These are phyloP conservation scores for Cladosporium phlei DNA, from an alignment of 2,329 filamentous ascomycete genomes.

Conservation along the genomic window DNA sequence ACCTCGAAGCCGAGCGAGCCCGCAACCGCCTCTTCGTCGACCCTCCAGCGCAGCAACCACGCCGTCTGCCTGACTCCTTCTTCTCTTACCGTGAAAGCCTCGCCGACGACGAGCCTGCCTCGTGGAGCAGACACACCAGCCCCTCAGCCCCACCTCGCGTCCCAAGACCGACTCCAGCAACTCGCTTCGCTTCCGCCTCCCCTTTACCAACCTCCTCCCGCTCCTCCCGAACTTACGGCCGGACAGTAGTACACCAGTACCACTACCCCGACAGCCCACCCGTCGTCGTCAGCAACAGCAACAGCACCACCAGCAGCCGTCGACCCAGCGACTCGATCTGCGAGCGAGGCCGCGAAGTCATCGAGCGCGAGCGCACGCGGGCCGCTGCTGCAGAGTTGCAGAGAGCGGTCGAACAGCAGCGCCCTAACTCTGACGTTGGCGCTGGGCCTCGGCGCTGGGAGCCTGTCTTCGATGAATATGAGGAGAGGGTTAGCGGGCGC, in stretches of 20 bases:
- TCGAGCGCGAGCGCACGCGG: slow-evolving; percentile 4
- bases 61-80: background rate
- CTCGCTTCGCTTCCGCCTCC: slow-evolving; percentile 7
- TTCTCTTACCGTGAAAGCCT: background rate
- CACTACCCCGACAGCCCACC: slow-evolving; percentile 1
- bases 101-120: background rate
- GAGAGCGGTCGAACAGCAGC: no score
- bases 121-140: slow-evolving; percentile 13
- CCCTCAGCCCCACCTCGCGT: background rate
- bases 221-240: background rate
- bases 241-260: background rate
- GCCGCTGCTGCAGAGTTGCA: background rate
- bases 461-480: slow-evolving; percentile 5
- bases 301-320: background rate
- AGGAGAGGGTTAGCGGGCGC: background rate
- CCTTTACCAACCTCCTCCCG: background rate
- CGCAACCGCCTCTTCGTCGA: background rate
- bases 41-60: no score
- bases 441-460: background rate
- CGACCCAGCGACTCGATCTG: slow-evolving; percentile 5
- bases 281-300: background rate
- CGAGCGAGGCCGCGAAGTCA: slow-evolving; percentile 4
- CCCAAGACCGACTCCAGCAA: background rate
- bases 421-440: background rate
- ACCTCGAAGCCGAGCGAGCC: slow-evolving; percentile 5